phyloP scores from a whole-genome alignment of 169 alveolate species.

The Plasmodium falciparum region DNA sequence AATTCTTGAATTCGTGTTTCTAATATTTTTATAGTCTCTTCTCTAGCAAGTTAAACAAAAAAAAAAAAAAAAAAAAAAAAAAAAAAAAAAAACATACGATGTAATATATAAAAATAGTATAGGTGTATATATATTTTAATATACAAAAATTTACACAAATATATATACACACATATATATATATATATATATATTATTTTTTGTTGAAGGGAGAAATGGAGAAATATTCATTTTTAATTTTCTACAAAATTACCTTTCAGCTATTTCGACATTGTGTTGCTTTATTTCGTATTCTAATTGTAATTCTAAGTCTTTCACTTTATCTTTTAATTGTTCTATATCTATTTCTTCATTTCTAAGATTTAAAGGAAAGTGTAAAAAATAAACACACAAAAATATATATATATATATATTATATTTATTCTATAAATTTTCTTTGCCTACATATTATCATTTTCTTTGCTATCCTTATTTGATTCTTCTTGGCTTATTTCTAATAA shows the following conservation, averaged over 20 bases:
- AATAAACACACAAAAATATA: neutral
- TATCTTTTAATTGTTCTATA: slow-evolving; percentile 38
- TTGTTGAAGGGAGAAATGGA: neutral
- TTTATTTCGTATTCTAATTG: slow-evolving; percentile 74
- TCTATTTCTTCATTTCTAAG: slow-evolving; percentile 21
- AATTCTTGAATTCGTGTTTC: slow-evolving; percentile 35
- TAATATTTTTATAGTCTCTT: slow-evolving; percentile 32
- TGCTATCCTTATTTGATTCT: neutral
- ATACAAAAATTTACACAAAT: too few species aligned
- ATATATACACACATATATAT: neutral
- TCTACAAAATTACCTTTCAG: slow-evolving; percentile 28
- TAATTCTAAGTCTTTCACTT: slow-evolving; percentile 56
- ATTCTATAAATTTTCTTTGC: neutral
- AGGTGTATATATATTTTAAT: too few species aligned
- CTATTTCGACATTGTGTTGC: slow-evolving; percentile 53
- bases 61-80: neutral
- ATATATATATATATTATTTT: neutral
- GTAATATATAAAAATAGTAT: neutral
- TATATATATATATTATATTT: neutral
- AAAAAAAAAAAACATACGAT: neutral
- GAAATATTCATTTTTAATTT: too few species aligned
- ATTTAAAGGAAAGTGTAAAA: slow-evolving; percentile 14
- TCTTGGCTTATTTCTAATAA: neutral
- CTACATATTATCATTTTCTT: neutral
- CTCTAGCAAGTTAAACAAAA: slow-evolving; percentile 10